Conservation (phyloP, 2,329 filamentous ascomycete genomes). For the Akanthomyces dipterigenus region DNA sequence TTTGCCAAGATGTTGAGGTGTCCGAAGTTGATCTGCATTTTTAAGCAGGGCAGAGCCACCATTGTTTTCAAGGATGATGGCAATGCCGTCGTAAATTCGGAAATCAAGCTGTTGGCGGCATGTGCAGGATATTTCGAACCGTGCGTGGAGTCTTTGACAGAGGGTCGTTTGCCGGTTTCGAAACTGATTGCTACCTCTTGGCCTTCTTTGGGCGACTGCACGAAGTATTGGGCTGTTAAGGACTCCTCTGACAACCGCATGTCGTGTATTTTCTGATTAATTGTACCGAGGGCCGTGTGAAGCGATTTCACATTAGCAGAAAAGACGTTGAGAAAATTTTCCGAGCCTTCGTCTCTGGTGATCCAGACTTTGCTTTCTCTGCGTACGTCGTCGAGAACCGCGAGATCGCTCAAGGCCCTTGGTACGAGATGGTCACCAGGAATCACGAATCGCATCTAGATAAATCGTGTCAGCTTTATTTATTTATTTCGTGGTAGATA, state of each 20-base stretch:
- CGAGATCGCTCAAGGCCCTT: slow-evolving; percentile 18
- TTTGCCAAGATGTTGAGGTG: slow-evolving; percentile 21
- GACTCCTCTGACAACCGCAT: slow-evolving; percentile 23
- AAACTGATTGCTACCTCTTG: slow-evolving; percentile 17
- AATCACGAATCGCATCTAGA: slow-evolving; percentile 22
- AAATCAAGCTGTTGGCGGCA: background rate
- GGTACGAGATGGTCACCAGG: slow-evolving; percentile 23
- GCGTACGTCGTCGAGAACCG: slow-evolving; percentile 23
- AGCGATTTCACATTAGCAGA: slow-evolving; percentile 20
- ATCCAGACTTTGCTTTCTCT: slow-evolving; percentile 27
- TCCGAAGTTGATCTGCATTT: slow-evolving; percentile 28
- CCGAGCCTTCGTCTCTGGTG: slow-evolving; percentile 11
- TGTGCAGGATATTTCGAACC: background rate
- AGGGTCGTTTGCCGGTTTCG: slow-evolving; percentile 20
- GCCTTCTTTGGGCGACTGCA: slow-evolving; percentile 18
- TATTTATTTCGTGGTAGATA: background rate
- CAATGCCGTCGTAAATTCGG: slow-evolving; percentile 18
- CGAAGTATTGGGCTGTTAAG: slow-evolving; percentile 20
- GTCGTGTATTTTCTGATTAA: slow-evolving; percentile 28
- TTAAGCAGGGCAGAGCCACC: slow-evolving; percentile 20
- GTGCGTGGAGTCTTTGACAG: slow-evolving; percentile 2
- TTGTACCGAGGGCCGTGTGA: slow-evolving; percentile 20
- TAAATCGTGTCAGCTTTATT: background rate
- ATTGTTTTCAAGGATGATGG: slow-evolving; percentile 19
- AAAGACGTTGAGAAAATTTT: slow-evolving; percentile 20